A percentile compares a stretch with the other conserved stretches of the same genome.
These are phyloP conservation scores for Cornus florida DNA, from an alignment of 148 eudicot genomes.

Conservation along the genomic window DNA sequence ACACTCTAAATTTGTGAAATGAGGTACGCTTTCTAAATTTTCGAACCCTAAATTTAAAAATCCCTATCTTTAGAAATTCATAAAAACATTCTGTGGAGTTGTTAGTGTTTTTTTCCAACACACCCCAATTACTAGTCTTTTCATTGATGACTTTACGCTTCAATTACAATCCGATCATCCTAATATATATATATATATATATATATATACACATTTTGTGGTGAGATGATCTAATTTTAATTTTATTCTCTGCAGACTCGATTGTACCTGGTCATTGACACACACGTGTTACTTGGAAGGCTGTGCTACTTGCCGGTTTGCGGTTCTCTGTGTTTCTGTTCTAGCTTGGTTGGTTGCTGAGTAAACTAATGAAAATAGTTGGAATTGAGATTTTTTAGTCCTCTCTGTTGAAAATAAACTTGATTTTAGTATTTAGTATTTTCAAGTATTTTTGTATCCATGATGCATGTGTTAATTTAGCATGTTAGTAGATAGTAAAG, in stretches of 20 bases:
- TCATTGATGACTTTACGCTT: neutral
- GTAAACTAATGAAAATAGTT: no score
- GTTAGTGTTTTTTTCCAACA: neutral
- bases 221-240: neutral
- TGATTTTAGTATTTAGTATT: no score
- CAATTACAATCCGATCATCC: neutral
- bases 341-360: neutral
- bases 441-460: no score
- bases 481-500: no score
- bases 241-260: conserved; percentile 28
- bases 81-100: no score
- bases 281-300: conserved; percentile 16
- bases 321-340: neutral
- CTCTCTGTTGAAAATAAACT: no score
- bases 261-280: conserved; percentile 25
- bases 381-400: no score
- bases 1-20: no score
- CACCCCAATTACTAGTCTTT: neutral
- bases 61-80: neutral
- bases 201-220: neutral
- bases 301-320: no score
- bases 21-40: neutral
- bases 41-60: neutral
- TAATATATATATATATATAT: no score
- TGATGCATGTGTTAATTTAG: no score